Evolutionary conservation across 345 rosid species (phyloP).

Genomic region (Gossypium australe): DNA sequence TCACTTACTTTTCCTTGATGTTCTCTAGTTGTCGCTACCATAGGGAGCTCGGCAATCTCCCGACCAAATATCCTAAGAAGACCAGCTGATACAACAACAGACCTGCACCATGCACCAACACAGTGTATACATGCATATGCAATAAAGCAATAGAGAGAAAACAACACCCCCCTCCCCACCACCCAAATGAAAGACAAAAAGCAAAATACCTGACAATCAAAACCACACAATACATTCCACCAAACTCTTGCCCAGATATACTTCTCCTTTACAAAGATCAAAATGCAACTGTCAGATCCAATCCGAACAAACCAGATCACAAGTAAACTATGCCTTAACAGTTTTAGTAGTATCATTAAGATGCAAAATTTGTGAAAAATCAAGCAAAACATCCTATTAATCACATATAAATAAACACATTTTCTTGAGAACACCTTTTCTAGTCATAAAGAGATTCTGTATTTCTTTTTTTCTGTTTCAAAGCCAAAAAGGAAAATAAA

Average conservation of each 20-base stretch:
- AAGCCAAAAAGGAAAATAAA: not conserved
- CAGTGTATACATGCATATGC: not conserved
- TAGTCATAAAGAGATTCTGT: not conserved
- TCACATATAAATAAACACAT: not conserved
- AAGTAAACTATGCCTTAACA: not conserved
- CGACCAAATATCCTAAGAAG: constrained; percentile 85
- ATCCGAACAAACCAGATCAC: not conserved
- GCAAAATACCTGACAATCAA: constrained; percentile 60
- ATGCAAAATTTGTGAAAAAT: not conserved
- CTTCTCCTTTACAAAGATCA: constrained; percentile 57
- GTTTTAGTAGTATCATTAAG: not conserved
- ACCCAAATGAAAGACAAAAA: not conserved
- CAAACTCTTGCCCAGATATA: constrained; percentile 96
- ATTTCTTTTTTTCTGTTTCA: not conserved
- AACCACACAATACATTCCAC: constrained; percentile 80
- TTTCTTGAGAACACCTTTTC: not conserved
- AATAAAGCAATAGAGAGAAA: constrained; percentile 3
- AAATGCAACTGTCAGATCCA: not conserved
- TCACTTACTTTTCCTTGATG: constrained; percentile 83
- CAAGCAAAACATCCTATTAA: not conserved
- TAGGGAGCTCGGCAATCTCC: constrained; percentile 95
- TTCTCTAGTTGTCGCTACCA: constrained; percentile 84
- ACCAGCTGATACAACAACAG: constrained; percentile 89
- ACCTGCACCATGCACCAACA: constrained; percentile 32
- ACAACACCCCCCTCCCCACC: not conserved